Base-by-base conservation (phyloP, 2,329 filamentous ascomycete genomes). In the Diaporthe citriasiana region DNA sequence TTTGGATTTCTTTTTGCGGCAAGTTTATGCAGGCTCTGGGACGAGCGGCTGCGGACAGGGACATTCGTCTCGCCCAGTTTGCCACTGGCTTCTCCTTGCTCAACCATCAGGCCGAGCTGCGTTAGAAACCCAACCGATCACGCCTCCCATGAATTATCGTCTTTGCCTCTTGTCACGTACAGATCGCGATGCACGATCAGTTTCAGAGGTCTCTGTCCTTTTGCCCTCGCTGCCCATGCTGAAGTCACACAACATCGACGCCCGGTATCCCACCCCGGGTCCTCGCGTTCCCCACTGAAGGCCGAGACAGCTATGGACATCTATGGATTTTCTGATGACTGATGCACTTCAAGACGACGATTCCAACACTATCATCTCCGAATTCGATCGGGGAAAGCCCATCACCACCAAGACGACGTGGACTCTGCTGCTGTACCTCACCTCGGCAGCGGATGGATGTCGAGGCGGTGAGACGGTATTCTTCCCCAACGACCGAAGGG, bases 381-480 rank as follows among this genome's bases (percentile, higher is more conserved):
- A 86, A 2, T 83, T 87, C 40, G 79, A 77, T 15, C 80, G 82
- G 38, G 81, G 81, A 12, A 76, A 66, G 13, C 77, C 82, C n/a
- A 83, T 83, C 15, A 85, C 86, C 30, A 92, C 89, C 27, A 92
- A 89, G 79, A 98, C 96, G 7, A 98, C 95, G 0, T 98, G 95
- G 95, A 98, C 96, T 0, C 86, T 98, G 7, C 87, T 98, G 0
- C 89, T 98, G 47, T 98, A 98, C 80, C 88, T 98, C 71, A 97
- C 94, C 0, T 94, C 93, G 0, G 87, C 91, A 3, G 84, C 89
- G 1, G 94, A 94, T 9, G 93, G 93, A 5, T 97, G 95, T 78
- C 82, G 89, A 30, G 96, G 96, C 30, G 96, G 96, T 42, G 94
- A 98, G 83, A 98, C 96, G 0, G 94, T 97, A 42, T 98, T 98